Base-by-base conservation (phyloP, 2,329 filamentous ascomycete genomes). In the Blastomyces emzantsi region DNA sequence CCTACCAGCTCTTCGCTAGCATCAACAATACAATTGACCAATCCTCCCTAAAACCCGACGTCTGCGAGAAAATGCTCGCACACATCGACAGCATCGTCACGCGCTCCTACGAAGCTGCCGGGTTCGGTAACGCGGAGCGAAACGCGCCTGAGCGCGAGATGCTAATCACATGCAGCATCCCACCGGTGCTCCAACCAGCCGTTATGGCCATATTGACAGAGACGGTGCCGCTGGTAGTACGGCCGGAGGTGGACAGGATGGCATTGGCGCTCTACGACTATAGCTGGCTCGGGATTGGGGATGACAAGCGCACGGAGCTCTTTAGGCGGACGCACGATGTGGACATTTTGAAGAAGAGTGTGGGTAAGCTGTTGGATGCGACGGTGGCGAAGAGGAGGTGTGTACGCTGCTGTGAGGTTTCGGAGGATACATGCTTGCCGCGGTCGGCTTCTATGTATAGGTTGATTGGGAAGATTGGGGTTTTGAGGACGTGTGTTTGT, bases 231-330 rank as follows among this genome's bases (percentile, higher is more conserved):
- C 78, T 80, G 25, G 82, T 92, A 62, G 80, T 83, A 51, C 78
- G 78, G 5, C 80, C 83, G 61, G 79, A 82, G 62, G 81, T 87
- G 13, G 85, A 94, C 67, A 82, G 85, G 36, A 83, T 87, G 11
- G 82, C 82, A 65, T 80, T 96, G 59, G 90, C 89, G 76, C 89
- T 91, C 74, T 84, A 85, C 59, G 85, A 94, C 71, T 90, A 87
- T 63, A 81, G 80, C 59, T 83, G 90, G 72, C 79, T 94, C 13
- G 88, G 88, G 5, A 78, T 90, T 17, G 81, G 83, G 11, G 82
- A 87, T 62, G 84, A 87, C 64, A 75, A 75, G 17, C 77, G 78
- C 22, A 83, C 81, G 4, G 83, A 85, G 67, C 75, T 81, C 11
- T 90, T 87, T 73, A 83, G 83, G 66, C 80, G 81, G n/a, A 77